Base-by-base conservation (phyloP, 345 rosid species). In the Camelina hispida region DNA sequence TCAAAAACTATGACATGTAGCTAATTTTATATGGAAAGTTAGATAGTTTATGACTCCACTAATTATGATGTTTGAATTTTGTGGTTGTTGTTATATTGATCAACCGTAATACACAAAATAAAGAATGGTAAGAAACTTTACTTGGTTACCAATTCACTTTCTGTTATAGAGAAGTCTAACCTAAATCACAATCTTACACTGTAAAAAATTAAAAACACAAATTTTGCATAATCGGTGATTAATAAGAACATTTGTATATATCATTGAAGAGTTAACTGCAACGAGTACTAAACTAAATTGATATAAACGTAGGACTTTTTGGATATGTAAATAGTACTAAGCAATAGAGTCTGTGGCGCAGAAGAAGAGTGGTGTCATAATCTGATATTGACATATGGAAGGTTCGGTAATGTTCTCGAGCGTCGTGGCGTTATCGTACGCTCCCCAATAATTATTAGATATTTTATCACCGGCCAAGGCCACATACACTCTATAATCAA, bases 351-450 rank as follows among this genome's bases (percentile, higher is more conserved):
- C 25, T 23, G 25, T 28, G 30, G 30, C 4, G 30, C 28, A 25
- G 28, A 25, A 25, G 28, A 38, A 62, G 62, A 72, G 16, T 52
- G 35, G 4, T 43, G 7, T 52, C 10, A 1, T 28, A 44, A 20
- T 7, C 16, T 28, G 14, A 32, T 8, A 16, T 7, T 56, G 72
- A 66, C 59, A n/a, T 48, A 17, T 65, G 8, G 78, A 58, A 59
- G 9, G 73, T 74, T 74, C 68, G 9, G 52, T 37, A 59, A 59
- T 25, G 54, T 75, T 67, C 73, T 58, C 3, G 68, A 58, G 23
- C 14, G 16, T 2, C 42, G 22, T 28, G 53, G 60, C 18, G 11
- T 10, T 43, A 46, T 8, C 4, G 17, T 61, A 61, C 1, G 32
- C 59, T 11, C 60, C 52, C 50, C 13, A 56, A 57, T 8, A 56